Evolutionary conservation across 306 rosid genomes (phyloP).

Genomic region (Morella rubra): DNA sequence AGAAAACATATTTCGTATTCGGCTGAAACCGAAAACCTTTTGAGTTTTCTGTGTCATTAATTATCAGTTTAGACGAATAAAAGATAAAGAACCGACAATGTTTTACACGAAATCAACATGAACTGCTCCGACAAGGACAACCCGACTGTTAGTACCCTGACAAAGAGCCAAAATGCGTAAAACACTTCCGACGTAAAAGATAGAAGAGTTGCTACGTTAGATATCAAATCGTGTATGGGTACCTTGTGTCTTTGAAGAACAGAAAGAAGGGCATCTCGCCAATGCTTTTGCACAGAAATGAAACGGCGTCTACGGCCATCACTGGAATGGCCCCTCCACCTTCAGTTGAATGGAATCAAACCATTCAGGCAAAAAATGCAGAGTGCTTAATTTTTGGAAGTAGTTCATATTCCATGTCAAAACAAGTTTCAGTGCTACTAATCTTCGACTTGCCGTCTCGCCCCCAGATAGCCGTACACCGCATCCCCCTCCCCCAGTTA

Average conservation of each 20-base stretch:
- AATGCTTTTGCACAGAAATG: neutral
- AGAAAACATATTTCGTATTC: neutral
- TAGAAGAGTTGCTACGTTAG: neutral
- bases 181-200: neutral
- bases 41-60: neutral
- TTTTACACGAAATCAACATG: neutral
- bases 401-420: neutral
- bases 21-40: neutral
- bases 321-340: neutral
- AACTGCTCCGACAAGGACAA: neutral
- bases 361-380: too few relatives aligned
- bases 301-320: neutral
- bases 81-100: neutral
- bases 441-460: too few relatives aligned
- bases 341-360: neutral
- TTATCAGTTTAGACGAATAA: neutral
- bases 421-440: too few relatives aligned
- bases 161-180: neutral
- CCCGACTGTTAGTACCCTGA: too few relatives aligned
- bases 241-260: constrained; percentile 29
- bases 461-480: constrained; percentile 19
- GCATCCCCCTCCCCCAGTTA: constrained; percentile 30
- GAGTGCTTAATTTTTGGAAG: neutral
- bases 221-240: neutral
- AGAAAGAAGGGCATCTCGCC: constrained; percentile 17